A percentile compares a stretch with the other conserved stretches of the same genome.
phyloP scores from a whole-genome alignment of 805 yeast species.

The Nakazawaea wyomingensis region DNA sequence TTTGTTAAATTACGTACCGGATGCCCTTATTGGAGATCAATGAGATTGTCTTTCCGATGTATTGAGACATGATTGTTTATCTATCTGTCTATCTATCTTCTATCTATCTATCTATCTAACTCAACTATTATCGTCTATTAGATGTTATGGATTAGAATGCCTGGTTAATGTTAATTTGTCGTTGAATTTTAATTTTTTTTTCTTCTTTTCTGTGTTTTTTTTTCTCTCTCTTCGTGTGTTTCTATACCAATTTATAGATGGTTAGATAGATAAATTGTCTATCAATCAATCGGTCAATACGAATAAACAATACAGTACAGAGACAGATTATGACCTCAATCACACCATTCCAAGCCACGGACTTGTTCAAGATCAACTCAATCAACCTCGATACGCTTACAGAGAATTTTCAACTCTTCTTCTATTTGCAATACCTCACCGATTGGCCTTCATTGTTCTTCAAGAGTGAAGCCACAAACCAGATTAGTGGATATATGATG shows the following conservation, averaged over 20 bases:
- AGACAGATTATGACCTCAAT: conserved; percentile 75
- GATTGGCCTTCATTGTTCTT: conserved; percentile 89
- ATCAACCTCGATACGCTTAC: conserved; percentile 87
- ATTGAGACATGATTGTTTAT: conserved; percentile 66
- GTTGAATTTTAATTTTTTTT: conserved; percentile 3
- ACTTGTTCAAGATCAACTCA: conserved; percentile 64
- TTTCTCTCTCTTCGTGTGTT: not conserved
- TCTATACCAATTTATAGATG: no score
- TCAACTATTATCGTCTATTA: no score
- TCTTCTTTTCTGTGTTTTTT: not conserved
- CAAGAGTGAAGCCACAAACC: conserved; percentile 40
- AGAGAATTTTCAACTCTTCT: conserved; percentile 81
- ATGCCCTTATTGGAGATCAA: conserved; percentile 74
- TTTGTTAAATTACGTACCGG: conserved; percentile 32
- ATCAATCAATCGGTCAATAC: no score
- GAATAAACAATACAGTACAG: no score
- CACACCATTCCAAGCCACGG: conserved; percentile 83
- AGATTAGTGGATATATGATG: conserved; percentile 72
- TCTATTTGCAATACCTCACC: conserved; percentile 76
- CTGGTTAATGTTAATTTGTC: not conserved
- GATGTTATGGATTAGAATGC: no score
- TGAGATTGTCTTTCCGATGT: conserved; percentile 85
- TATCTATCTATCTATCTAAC: no score
- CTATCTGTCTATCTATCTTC: no score
- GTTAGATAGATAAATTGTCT: no score